Conservation (phyloP, 2,329 filamentous ascomycete genomes). For the Aspergillus eucalypticola region DNA sequence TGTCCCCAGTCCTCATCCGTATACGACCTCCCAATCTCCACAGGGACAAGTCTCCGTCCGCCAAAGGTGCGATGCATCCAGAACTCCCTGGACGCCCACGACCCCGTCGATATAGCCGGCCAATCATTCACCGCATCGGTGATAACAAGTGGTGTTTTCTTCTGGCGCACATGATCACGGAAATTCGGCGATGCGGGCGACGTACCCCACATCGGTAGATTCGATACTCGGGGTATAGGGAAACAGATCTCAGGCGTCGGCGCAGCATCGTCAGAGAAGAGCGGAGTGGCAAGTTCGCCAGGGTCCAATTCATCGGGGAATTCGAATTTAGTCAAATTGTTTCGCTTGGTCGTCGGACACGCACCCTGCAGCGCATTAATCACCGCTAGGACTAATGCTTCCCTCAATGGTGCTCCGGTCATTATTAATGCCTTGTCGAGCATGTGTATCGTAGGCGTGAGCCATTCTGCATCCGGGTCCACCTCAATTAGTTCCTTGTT, state of each 20-base stretch:
- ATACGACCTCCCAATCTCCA: slow-evolving; percentile 85
- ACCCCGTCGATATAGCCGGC: slow-evolving; percentile 69
- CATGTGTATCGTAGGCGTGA: slow-evolving; percentile 62
- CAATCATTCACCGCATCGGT: slow-evolving; percentile 66
- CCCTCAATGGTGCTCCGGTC: slow-evolving; percentile 64
- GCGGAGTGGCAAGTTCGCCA: slow-evolving; percentile 20
- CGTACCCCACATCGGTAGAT: too few species aligned
- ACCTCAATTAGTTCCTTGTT: slow-evolving; percentile 10
- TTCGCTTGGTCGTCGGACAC: neutral
- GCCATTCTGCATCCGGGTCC: slow-evolving; percentile 38
- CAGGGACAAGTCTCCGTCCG: slow-evolving; percentile 77
- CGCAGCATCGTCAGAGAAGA: slow-evolving; percentile 36
- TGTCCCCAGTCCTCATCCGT: slow-evolving; percentile 85
- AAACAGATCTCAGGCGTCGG: slow-evolving; percentile 36
- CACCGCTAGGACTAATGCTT: slow-evolving; percentile 43
- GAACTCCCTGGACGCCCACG: slow-evolving; percentile 75
- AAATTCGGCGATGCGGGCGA: slow-evolving; percentile 61
- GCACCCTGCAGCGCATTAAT: slow-evolving; percentile 34
- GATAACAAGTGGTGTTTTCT: slow-evolving; percentile 66
- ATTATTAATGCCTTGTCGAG: slow-evolving; percentile 79
- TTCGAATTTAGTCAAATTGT: too few species aligned
- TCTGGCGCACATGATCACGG: slow-evolving; percentile 57
- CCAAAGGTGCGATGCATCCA: slow-evolving; percentile 71
- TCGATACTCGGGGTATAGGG: slow-evolving; percentile 42
- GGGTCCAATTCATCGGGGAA: too few species aligned